These are phyloP conservation scores for Daldinia decipiens DNA, from an alignment of 495 filamentous ascomycete genomes.

Conservation along the genomic window DNA sequence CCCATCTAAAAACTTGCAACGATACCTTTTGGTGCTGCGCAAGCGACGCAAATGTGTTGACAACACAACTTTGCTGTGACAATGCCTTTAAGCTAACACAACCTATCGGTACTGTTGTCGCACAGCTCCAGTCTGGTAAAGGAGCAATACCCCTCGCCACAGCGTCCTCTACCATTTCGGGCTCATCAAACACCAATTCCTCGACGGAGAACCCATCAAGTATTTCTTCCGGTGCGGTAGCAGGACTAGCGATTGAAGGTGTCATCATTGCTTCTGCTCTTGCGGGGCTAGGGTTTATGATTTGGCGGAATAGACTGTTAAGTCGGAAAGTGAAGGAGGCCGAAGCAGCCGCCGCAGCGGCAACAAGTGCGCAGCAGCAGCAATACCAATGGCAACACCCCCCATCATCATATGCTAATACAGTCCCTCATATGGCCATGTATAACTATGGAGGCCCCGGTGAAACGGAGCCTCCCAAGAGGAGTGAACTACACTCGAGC, in stretches of 20 bases:
- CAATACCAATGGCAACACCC: constrained; percentile 31
- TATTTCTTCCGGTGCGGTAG: constrained; percentile 24
- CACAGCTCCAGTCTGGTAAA: constrained; percentile 32
- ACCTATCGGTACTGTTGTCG: constrained; percentile 34
- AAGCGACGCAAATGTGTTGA: constrained; percentile 36
- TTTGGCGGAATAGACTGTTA: constrained; percentile 29
- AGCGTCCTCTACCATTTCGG: background rate
- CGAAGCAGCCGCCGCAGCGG: constrained; percentile 10
- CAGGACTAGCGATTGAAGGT: constrained; percentile 28
- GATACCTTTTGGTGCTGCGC: constrained; percentile 47
- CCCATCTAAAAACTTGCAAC: constrained; percentile 41
- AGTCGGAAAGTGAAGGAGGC: constrained; percentile 23
- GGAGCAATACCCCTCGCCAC: constrained; percentile 28
- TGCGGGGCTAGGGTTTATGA: constrained; percentile 18
- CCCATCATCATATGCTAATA: constrained; percentile 11
- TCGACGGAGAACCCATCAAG: background rate
- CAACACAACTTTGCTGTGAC: constrained; percentile 40
- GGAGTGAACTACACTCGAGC: too few species aligned
- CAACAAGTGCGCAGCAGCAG: constrained; percentile 17
- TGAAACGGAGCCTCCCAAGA: constrained; percentile 16
- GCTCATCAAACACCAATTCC: background rate
- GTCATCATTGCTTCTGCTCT: constrained; percentile 16
- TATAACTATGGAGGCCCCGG: constrained; percentile 13
- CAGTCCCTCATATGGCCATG: background rate
- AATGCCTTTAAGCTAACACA: constrained; percentile 42